Conservation (phyloP, 2,329 filamentous ascomycete genomes). For the Colletotrichum destructivum region DNA sequence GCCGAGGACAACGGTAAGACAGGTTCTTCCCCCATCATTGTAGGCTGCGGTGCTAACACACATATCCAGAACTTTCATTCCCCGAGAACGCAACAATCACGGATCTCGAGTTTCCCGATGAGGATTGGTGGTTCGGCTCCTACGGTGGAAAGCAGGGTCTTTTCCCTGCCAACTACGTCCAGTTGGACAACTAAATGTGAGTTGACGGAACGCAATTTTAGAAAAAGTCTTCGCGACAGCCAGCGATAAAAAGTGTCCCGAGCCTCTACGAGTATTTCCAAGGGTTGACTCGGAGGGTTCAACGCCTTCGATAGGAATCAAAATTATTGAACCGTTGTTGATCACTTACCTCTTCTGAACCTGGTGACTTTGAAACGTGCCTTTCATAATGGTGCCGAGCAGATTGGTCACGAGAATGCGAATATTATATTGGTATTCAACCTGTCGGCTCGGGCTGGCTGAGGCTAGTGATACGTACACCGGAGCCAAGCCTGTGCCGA, state of each 20-base stretch:
- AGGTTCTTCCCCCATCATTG: constrained; percentile 47
- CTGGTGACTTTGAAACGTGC: background rate
- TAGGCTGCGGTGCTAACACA: constrained; percentile 1
- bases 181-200: constrained; percentile 61
- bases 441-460: background rate
- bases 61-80: constrained; percentile 78
- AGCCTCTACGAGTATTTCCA: constrained; percentile 7
- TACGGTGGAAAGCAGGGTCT: constrained; percentile 85
- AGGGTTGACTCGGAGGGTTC: constrained; percentile 12
- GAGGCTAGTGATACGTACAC: background rate
- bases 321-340: constrained; percentile 6
- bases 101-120: constrained; percentile 93
- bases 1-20: constrained; percentile 88
- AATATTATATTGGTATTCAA: background rate
- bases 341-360: background rate
- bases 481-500: background rate
- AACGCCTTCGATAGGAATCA: constrained; percentile 19
- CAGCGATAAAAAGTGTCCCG: constrained; percentile 29
- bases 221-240: constrained; percentile 39
- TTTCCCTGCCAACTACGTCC: constrained; percentile 84
- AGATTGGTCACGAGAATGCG: background rate
- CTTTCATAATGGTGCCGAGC: background rate
- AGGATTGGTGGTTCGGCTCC: constrained; percentile 98
- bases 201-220: constrained; percentile 13
- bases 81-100: constrained; percentile 89